phyloP scores from a whole-genome alignment of 345 rosid species.

The Gossypium ekmanianum region DNA sequence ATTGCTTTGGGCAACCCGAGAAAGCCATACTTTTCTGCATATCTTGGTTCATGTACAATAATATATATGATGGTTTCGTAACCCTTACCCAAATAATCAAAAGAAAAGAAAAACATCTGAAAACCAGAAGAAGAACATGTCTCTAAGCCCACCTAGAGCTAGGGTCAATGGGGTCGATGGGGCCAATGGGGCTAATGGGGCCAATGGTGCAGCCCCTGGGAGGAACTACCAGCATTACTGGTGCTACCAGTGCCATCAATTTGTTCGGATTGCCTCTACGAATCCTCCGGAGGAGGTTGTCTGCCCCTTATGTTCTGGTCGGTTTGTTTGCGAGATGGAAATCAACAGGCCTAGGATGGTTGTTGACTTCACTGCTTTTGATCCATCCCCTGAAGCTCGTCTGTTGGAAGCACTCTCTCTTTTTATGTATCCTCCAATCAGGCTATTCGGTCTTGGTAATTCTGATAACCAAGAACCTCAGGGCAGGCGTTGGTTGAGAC shows the following conservation, averaged over 20 bases:
- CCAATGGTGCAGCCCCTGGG: slow-evolving; percentile 8
- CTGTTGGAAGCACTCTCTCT: slow-evolving; percentile 73
- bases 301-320: slow-evolving; percentile 62
- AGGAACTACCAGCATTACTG: slow-evolving; percentile 50
- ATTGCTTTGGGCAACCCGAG: slow-evolving; percentile 23
- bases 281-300: slow-evolving; percentile 37
- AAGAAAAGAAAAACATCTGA: not conserved
- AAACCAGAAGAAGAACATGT: slow-evolving; percentile 27
- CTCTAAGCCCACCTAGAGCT: slow-evolving; percentile 40
- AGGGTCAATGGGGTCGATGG: slow-evolving; percentile 11
- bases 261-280: slow-evolving; percentile 45
- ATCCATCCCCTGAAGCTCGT: slow-evolving; percentile 67
- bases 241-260: slow-evolving; percentile 75
- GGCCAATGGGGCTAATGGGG: not conserved
- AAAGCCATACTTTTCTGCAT: slow-evolving; percentile 30
- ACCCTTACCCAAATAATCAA: not conserved
- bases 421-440: slow-evolving; percentile 56
- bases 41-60: not conserved
- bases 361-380: slow-evolving; percentile 59
- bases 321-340: slow-evolving; percentile 51
- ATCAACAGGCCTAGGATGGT: slow-evolving; percentile 41
- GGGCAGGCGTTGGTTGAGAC: not conserved
- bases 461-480: slow-evolving; percentile 14
- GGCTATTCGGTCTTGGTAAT: slow-evolving; percentile 17
- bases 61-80: not conserved